These are phyloP conservation scores for Leonotis leonurus DNA, from an alignment of 257 asterid species.

Conservation along the genomic window DNA sequence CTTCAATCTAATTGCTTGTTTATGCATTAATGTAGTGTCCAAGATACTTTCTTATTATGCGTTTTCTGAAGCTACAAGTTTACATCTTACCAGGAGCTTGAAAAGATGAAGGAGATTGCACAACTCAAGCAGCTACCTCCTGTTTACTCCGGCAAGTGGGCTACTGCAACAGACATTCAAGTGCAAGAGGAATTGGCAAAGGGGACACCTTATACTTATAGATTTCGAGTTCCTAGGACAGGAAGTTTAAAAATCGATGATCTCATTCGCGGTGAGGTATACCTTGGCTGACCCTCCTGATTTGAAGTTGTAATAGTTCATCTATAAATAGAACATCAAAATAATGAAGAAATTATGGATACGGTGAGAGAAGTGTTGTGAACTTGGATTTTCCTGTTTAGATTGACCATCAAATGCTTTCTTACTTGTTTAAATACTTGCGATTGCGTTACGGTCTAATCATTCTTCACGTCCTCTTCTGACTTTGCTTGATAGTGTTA, in stretches of 20 bases:
- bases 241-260: constrained; percentile 74
- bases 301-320: background rate
- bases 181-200: constrained; percentile 65
- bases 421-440: background rate
- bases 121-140: constrained; percentile 84
- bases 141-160: constrained; percentile 87
- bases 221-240: constrained; percentile 84
- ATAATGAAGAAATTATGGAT: background rate
- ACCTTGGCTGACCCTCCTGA: background rate
- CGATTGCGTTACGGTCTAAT: constrained; percentile 3
- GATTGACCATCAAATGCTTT: background rate
- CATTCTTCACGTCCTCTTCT: constrained; percentile 20
- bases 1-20: constrained; percentile 1
- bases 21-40: background rate
- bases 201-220: constrained; percentile 77
- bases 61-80: constrained; percentile 6
- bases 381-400: background rate
- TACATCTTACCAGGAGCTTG: constrained; percentile 58
- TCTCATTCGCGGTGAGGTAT: constrained; percentile 92
- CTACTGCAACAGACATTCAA: constrained; percentile 60
- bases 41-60: constrained; percentile 2
- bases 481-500: constrained; percentile 47
- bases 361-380: background rate
- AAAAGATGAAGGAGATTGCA: constrained; percentile 84
- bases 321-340: background rate